Evolutionary conservation across 768 basidiomycete species (phyloP).

Genomic region (Termitomyces titanicus): DNA sequence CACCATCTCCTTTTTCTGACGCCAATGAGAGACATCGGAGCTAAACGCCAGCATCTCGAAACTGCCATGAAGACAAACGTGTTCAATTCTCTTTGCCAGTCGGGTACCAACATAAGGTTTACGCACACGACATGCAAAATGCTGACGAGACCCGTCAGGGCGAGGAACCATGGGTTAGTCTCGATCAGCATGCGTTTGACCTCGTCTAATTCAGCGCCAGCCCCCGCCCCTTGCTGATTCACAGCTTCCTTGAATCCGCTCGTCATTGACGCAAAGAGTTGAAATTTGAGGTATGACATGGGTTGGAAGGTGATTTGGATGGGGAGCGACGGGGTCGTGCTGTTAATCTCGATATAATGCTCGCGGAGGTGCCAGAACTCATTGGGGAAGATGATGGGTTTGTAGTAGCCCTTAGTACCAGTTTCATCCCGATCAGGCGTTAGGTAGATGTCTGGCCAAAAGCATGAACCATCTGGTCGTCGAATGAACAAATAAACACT

Average conservation of each 20-base stretch:
- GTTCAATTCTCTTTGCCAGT: slow-evolving; percentile 3
- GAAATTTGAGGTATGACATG: slow-evolving; percentile 84
- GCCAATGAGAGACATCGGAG: slow-evolving; percentile 93
- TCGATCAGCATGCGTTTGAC: slow-evolving; percentile 91
- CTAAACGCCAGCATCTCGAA: slow-evolving; percentile 98
- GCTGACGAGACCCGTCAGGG: slow-evolving; percentile 79
- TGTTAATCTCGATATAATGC: slow-evolving; percentile 81
- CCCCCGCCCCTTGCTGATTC: slow-evolving; percentile 63
- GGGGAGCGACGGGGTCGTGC: slow-evolving; percentile 74
- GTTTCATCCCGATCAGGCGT: slow-evolving; percentile 59
- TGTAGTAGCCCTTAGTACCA: slow-evolving; percentile 69
- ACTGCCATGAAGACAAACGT: slow-evolving; percentile 30
- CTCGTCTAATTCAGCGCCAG: slow-evolving; percentile 82
- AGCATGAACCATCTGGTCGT: slow-evolving; percentile 7
- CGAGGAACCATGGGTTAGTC: slow-evolving; percentile 87
- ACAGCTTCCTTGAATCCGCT: slow-evolving; percentile 84
- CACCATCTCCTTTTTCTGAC: slow-evolving; percentile 89
- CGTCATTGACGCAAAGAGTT: slow-evolving; percentile 80
- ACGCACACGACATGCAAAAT: slow-evolving; percentile 83
- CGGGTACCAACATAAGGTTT: not conserved
- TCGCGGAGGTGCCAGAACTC: slow-evolving; percentile 92
- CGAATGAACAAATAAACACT: slow-evolving; percentile 24
- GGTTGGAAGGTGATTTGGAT: slow-evolving; percentile 83
- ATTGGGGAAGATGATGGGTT: slow-evolving; percentile 88
- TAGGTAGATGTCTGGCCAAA: slow-evolving; percentile 56